Conservation (phyloP, 495 filamentous ascomycete species). For the Talaromyces adpressus region DNA sequence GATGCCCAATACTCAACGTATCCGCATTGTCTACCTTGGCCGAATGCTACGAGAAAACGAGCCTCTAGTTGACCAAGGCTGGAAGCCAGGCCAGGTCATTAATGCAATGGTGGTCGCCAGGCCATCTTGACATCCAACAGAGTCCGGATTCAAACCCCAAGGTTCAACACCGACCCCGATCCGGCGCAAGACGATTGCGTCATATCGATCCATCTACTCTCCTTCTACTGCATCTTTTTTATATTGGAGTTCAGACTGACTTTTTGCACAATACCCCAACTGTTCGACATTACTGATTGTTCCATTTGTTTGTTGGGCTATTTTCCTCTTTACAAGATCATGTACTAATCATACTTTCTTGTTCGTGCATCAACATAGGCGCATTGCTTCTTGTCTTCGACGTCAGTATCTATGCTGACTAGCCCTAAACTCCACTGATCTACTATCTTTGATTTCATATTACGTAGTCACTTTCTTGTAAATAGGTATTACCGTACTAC, state of each 20-base stretch:
- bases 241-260: conserved; percentile 9
- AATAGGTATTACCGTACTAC: no score
- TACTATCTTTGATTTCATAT: background rate
- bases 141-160: background rate
- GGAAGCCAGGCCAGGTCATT: conserved; percentile 67
- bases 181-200: background rate
- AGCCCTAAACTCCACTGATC: background rate
- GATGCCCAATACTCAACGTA: conserved; percentile 44
- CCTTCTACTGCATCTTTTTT: conserved; percentile 16
- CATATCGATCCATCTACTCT: background rate
- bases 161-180: background rate
- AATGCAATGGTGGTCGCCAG: conserved; percentile 67
- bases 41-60: conserved; percentile 63
- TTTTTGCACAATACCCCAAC: conserved; percentile 35
- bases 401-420: background rate
- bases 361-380: conserved; percentile 1
- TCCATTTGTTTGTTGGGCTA: conserved; percentile 6
- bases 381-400: background rate
- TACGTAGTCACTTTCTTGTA: no score
- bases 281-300: background rate
- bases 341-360: background rate
- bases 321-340: background rate
- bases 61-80: conserved; percentile 61
- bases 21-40: conserved; percentile 73
- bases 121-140: conserved; percentile 12